Base-by-base conservation (phyloP, 2,329 filamentous ascomycete species). In the Ceratocystis papillata region DNA sequence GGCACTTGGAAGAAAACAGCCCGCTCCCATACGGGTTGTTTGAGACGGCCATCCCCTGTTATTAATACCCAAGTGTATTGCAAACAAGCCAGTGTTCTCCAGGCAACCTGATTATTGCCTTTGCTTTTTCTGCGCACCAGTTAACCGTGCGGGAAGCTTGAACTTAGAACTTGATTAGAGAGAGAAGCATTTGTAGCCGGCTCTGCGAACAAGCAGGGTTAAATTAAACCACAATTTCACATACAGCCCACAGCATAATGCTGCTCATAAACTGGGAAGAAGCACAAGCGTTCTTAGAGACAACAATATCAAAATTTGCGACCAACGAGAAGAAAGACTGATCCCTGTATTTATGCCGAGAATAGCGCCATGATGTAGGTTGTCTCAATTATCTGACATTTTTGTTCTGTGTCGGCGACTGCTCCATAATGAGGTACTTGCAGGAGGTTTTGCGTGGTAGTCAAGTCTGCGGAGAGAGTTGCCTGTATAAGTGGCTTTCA, bases 281-380 rank as follows among this genome's bases (percentile, higher is more conserved):
- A 59, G 55, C 55, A 59, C 55, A 59, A 33, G 55, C 55, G 20
- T 41, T 37, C 55, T 59, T 59, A n/a, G 55, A 59, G 55, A 37
- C 28, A 59, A 59, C 55, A 33, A 59, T 15, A 59, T 59, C 55
- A 59, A 59, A 59, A n/a, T 59, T 59, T 59, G 55, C 55, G 30
- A 8, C 50, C 55, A 59, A 37, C 33, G 55, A 59, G 55, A 59
- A 33, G 55, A 59, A 30, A 59, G 10, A 7, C 37, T n/a, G 28
- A 59, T 59, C 55, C 55, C 28, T 59, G 55, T 33, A 59, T 59
- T 59, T 59, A 59, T 59, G 55, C 55, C 55, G 55, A 59, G 28
- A 59, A 59, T 59, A 59, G 10, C 55, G 55, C 55, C 55, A 59
- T 59, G 37, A 17, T 59, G 28, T 59, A 22, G 2, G 12, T 33